phyloP scores from a whole-genome alignment of 176 grass and related monocot genomes.

The Carex scoparia region DNA sequence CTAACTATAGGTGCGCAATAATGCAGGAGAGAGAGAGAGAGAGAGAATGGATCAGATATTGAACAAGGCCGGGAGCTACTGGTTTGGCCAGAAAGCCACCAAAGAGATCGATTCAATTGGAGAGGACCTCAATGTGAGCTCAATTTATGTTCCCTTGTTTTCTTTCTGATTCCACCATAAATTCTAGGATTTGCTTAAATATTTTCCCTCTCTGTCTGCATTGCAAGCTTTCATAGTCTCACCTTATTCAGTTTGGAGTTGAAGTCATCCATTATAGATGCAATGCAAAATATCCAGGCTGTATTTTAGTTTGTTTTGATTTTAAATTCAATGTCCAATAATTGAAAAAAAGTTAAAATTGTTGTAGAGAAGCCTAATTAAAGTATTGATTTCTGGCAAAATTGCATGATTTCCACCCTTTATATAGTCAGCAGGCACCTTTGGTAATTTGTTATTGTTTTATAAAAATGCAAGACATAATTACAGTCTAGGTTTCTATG shows the following conservation, averaged over 20 bases:
- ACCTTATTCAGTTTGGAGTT: not conserved
- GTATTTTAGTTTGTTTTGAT: not conserved
- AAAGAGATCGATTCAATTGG: constrained; percentile 95
- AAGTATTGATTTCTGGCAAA: not conserved
- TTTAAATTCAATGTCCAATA: not conserved
- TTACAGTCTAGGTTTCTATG: not conserved
- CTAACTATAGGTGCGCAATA: too few species aligned
- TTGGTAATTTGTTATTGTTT: not conserved
- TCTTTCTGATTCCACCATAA: not conserved
- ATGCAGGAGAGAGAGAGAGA: not conserved
- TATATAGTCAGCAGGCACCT: not conserved
- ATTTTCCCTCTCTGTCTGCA: not conserved
- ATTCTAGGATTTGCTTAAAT: not conserved
- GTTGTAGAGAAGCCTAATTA: not conserved
- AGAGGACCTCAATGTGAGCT: constrained; percentile 68
- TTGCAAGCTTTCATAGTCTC: not conserved
- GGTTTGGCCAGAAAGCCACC: constrained; percentile 80
- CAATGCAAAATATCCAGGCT: not conserved
- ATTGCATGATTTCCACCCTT: not conserved
- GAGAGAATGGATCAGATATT: constrained; percentile 76
- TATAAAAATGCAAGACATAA: not conserved
- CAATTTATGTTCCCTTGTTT: not conserved
- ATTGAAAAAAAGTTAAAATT: not conserved
- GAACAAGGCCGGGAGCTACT: constrained; percentile 92
- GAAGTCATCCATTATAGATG: not conserved